Evolutionary conservation across 371 early-diverging fungal genomes (phyloP), one percentile per base, ranked within the genome.

Genomic region (Apophysomyces variabilis): DNA sequence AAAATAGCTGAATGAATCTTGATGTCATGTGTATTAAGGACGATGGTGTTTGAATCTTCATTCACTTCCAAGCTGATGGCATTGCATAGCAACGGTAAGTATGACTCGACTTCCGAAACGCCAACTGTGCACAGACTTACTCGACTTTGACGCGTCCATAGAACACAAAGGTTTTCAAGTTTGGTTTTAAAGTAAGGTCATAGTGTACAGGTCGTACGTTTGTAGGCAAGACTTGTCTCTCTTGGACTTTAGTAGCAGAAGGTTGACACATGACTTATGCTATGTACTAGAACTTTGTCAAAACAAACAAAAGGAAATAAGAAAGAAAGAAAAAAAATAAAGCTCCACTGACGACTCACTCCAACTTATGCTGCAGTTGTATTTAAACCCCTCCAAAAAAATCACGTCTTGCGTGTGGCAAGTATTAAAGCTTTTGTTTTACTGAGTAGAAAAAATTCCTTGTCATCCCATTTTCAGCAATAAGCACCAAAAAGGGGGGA

Each of bases 151-250:
- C 92, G 41, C 73, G 77, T 56, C 93, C 93, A 41, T 85, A 72
- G 69, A 89, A 93, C 35, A 80, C 84, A 77, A 90, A 90, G 44
- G 80, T 80, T 56, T 69, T 72, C 60, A 92, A 76, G 72, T 91
- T 79, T 14, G 93, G 91, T 58, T 83, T 82, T 44, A 94, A 71
- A 5, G 82, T 79, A 57, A 94, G 77, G 65, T 83, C 84, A 76
- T 94, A 94, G 68, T 93, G 91, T 41, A 83, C 74, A 32, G 94
- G 94, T 66, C 76, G 84, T 56, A 91, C 87, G 58, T 84, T 89
- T 12, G 86, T 86, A 46, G 94, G 94, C 37, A 94, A 82, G 58
- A 92, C 79, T 66, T 90, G 87, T 45, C 85, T 74, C 44, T 75
- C 66, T 59, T 68, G 68, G 41, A 65, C 68, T 61, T 65, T 64